Evolutionary conservation across 441 rosid genomes (phyloP).

Genomic region (Adansonia grandidieri): DNA sequence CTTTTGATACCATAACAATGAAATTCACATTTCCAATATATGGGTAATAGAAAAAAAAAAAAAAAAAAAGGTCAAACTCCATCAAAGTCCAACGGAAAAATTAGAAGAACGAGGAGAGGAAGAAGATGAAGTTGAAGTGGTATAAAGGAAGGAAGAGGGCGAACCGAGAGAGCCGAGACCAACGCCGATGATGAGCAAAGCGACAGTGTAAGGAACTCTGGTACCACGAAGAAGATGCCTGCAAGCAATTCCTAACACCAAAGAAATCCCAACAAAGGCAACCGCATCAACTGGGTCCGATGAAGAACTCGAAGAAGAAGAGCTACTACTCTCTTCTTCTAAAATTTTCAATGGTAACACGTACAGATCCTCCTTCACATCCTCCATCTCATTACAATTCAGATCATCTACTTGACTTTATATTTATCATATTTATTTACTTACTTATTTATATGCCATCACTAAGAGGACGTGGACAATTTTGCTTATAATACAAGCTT

Average conservation of each 20-base stretch:
- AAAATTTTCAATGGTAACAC: constrained; percentile 28
- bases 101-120: neutral
- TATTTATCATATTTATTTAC: neutral
- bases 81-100: neutral
- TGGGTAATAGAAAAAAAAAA: neutral
- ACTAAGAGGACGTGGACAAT: too few relatives aligned
- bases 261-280: constrained; percentile 69
- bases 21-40: neutral
- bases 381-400: constrained; percentile 27
- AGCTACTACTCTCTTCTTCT: constrained; percentile 13
- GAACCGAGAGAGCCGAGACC: constrained; percentile 84
- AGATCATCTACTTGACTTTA: neutral
- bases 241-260: constrained; percentile 77
- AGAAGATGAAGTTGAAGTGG: neutral
- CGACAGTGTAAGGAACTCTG: constrained; percentile 90
- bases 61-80: neutral
- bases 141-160: neutral
- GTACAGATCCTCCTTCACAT: constrained; percentile 9
- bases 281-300: constrained; percentile 68
- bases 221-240: constrained; percentile 84
- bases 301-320: neutral
- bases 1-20: neutral
- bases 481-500: too few relatives aligned
- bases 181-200: constrained; percentile 80
- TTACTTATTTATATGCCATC: neutral